A percentile compares a stretch with the other conserved stretches of the same genome.
Conservation (phyloP, 2,329 filamentous ascomycete species). For the Moelleriella libera region DNA sequence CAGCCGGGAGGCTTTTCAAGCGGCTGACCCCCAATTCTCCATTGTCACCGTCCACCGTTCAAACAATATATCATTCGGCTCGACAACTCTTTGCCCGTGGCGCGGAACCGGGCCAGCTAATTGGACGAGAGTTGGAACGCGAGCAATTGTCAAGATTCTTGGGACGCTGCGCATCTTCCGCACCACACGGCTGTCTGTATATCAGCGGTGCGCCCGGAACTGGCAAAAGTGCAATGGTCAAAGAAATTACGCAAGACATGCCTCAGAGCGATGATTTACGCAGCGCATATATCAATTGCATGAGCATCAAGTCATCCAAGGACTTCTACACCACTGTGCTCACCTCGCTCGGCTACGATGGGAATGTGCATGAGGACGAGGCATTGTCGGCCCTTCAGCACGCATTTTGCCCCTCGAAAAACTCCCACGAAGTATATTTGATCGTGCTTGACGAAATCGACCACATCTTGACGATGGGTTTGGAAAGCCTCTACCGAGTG, state of each 20-base stretch:
- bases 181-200: slow-evolving; percentile 71
- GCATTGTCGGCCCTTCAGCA: slow-evolving; percentile 54
- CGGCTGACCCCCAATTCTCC: slow-evolving; percentile 68
- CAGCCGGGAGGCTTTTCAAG: slow-evolving; percentile 60
- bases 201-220: slow-evolving; percentile 93
- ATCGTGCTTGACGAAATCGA: slow-evolving; percentile 92
- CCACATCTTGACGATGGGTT: slow-evolving; percentile 75
- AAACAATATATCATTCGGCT: slow-evolving; percentile 75
- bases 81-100: slow-evolving; percentile 78
- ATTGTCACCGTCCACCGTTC: slow-evolving; percentile 49
- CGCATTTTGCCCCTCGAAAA: slow-evolving; percentile 54
- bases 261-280: slow-evolving; percentile 39
- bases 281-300: slow-evolving; percentile 83
- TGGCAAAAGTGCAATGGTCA: slow-evolving; percentile 89
- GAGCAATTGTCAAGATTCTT: slow-evolving; percentile 58
- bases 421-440: slow-evolving; percentile 49
- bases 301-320: slow-evolving; percentile 80
- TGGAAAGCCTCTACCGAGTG: slow-evolving; percentile 81
- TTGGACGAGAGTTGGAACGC: slow-evolving; percentile 61
- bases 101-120: slow-evolving; percentile 56
- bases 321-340: slow-evolving; percentile 74
- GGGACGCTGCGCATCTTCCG: slow-evolving; percentile 41
- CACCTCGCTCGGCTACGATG: slow-evolving; percentile 48
- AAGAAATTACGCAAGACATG: slow-evolving; percentile 56
- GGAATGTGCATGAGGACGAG: slow-evolving; percentile 48